These are phyloP conservation scores for Centrapalus pauciflorus DNA, from an alignment of 129 eudicot genomes.

Conservation along the genomic window DNA sequence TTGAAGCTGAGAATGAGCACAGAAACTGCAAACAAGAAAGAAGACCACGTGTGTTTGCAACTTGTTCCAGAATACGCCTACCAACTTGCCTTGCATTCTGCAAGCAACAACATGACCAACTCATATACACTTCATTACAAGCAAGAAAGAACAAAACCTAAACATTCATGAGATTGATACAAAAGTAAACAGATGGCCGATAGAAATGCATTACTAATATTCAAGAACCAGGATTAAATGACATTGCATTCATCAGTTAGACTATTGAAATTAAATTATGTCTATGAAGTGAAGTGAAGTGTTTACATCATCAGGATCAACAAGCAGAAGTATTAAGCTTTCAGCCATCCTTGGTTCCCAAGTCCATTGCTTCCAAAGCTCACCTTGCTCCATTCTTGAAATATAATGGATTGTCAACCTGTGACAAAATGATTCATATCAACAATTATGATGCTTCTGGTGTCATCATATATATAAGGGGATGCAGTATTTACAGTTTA, in stretches of 20 bases:
- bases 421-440: slow-evolving; percentile 13
- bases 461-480: no score
- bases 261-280: slow-evolving; percentile 3
- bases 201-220: background rate
- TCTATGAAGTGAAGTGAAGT: background rate
- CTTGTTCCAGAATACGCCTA: slow-evolving; percentile 76
- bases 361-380: slow-evolving; percentile 73
- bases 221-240: background rate
- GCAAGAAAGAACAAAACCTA: slow-evolving; percentile 1
- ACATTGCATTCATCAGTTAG: background rate
- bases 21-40: slow-evolving; percentile 81
- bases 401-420: slow-evolving; percentile 67
- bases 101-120: slow-evolving; percentile 26
- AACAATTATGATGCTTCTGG: background rate
- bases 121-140: background rate
- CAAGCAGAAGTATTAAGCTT: slow-evolving; percentile 81
- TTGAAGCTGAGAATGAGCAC: slow-evolving; percentile 57
- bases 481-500: slow-evolving; percentile 12
- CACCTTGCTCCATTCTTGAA: slow-evolving; percentile 63
- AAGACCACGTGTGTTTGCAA: slow-evolving; percentile 69
- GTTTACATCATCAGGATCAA: slow-evolving; percentile 93
- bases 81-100: slow-evolving; percentile 86
- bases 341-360: slow-evolving; percentile 97
- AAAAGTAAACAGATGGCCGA: background rate
- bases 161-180: background rate